Conservation (phyloP, 2,329 filamentous ascomycete genomes). For the Alternaria sp. region DNA sequence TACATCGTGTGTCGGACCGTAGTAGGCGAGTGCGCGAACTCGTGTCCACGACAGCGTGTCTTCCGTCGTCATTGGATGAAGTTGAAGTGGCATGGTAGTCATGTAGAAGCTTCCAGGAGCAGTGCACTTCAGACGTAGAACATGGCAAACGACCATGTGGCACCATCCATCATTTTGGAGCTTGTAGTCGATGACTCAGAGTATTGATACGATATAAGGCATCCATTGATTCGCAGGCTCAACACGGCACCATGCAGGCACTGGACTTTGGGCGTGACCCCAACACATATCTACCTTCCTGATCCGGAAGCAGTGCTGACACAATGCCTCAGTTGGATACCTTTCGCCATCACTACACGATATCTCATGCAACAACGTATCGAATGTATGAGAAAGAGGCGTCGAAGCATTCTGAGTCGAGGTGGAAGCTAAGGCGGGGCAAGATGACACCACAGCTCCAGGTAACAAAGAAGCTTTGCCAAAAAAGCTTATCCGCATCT, state of each 20-base stretch:
- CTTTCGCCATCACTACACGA: background rate
- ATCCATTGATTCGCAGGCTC: background rate
- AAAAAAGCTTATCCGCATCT: background rate
- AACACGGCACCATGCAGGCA: background rate
- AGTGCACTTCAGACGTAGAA: background rate
- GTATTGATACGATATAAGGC: background rate
- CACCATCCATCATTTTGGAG: background rate
- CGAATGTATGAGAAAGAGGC: background rate
- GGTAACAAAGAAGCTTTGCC: slow-evolving; percentile 16
- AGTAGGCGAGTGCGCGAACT: slow-evolving; percentile 40
- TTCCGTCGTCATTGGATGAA: slow-evolving; percentile 28
- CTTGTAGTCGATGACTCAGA: background rate
- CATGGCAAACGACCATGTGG: background rate
- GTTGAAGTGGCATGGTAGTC: slow-evolving; percentile 35
- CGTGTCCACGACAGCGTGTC: slow-evolving; percentile 43
- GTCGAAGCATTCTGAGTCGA: background rate
- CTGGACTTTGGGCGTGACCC: background rate
- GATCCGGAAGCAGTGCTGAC: background rate
- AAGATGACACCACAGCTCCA: background rate
- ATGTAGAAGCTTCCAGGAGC: background rate
- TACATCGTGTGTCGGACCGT: slow-evolving; percentile 42
- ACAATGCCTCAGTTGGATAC: background rate
- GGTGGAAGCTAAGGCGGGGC: background rate
- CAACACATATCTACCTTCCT: background rate
- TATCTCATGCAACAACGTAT: background rate